Evolutionary conservation across 1,284 basidiomycete species (phyloP).

Genomic region (Leccinum pachyderme): DNA sequence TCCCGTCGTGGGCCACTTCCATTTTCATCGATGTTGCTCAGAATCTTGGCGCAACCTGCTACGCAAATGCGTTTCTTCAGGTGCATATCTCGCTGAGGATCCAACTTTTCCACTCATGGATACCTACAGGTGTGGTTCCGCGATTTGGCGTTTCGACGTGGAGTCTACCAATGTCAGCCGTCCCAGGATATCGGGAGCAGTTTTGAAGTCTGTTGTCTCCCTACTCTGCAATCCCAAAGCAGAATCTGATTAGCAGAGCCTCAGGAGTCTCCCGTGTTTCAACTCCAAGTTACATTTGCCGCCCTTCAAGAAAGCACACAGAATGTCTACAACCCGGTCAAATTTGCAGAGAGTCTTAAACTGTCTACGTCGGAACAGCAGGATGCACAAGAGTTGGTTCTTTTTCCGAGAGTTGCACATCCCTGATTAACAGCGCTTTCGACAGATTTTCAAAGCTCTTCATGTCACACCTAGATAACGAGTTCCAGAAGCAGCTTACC

Average conservation of each 20-base stretch:
- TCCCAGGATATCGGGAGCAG: conserved; percentile 45
- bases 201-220: conserved; percentile 47
- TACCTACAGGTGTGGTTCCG: conserved; percentile 56
- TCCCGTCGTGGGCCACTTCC: not conserved
- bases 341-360: conserved; percentile 79
- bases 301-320: conserved; percentile 73
- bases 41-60: conserved; percentile 93
- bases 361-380: conserved; percentile 83
- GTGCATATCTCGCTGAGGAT: conserved; percentile 35
- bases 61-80: conserved; percentile 90
- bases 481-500: conserved; percentile 76
- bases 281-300: conserved; percentile 76
- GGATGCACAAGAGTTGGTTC: conserved; percentile 86
- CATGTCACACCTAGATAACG: conserved; percentile 79
- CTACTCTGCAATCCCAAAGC: not conserved
- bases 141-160: conserved; percentile 58
- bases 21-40: conserved; percentile 28
- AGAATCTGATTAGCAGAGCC: conserved; percentile 8
- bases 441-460: conserved; percentile 90
- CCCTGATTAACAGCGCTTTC: conserved; percentile 18
- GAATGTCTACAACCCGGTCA: conserved; percentile 76
- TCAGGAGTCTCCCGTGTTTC: conserved; percentile 71
- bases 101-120: conserved; percentile 3
- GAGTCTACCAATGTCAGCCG: conserved; percentile 49
- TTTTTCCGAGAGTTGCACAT: not conserved